Evolutionary conservation across 2,329 filamentous ascomycete species (phyloP), one percentile per base, ranked within the genome.

Genomic region (Neocucurbitaria cava): DNA sequence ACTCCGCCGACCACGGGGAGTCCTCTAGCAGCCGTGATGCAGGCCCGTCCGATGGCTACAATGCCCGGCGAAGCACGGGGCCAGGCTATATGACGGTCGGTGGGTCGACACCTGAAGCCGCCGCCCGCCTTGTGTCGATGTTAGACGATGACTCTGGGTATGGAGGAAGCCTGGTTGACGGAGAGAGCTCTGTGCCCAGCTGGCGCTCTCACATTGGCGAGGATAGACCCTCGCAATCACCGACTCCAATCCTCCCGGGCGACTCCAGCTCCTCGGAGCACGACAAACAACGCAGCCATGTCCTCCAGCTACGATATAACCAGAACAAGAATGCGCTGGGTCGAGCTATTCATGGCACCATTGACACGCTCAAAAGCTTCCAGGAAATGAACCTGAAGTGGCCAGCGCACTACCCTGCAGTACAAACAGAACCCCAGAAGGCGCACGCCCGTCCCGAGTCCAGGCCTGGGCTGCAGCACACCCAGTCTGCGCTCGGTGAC

Each of bases 281-380:
- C 61, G 89, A 91, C 70, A 84, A 85, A 67, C 84, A 74, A 85
- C 62, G 91, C 33, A 90, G 89, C 70, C 91, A 96, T 76, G 87
- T 97, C 44, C 89, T 96, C 71, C 95, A 98, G 78, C 84, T 98
- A 62, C 91, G 91, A 82, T 97, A 96, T 79, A 98, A 98, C 76
- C 87, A 92, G 69, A 96, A 98, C 74, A 88, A 93, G 54, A 90
- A 88, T 5, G 87, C 90, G 28, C 85, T 99, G n/a, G 91, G 87
- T 39, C 89, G 93, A 55, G 90, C 92, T 13, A 97, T 99, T 71
- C 90, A 88, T 69, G 87, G 88, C 64, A 94, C 93, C 8, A 86
- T 97, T 53, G 92, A 97, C 56, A 86, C 92, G 2, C 79, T 99
- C 61, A 89, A 89, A 74, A 87, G 86, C 55, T 83, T 99, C 52